Percentiles rank a stretch among this genome's conserved stretches.
Evolutionary conservation across 1,284 basidiomycete genomes (phyloP).

Genomic region (Leccinum solheimii): DNA sequence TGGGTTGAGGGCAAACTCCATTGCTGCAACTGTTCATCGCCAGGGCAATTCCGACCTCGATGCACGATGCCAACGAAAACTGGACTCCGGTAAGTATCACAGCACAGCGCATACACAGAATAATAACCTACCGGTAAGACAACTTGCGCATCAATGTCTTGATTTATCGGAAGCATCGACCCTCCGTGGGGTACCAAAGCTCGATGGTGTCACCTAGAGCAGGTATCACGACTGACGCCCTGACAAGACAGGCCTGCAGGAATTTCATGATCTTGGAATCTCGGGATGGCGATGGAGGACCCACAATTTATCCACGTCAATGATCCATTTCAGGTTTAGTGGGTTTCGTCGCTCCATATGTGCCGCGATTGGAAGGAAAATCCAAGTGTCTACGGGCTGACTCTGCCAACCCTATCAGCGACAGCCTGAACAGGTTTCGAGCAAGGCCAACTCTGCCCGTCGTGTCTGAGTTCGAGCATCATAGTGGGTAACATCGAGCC

Average conservation of each 20-base stretch:
- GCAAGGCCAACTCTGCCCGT: constrained; percentile 14
- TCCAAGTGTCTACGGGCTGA: background rate
- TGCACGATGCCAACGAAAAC: constrained; percentile 20
- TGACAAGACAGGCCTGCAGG: background rate
- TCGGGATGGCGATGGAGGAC: background rate
- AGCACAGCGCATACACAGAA: background rate
- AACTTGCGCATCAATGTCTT: constrained; percentile 19
- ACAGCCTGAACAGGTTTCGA: background rate
- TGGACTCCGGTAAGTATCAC: background rate
- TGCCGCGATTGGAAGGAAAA: background rate
- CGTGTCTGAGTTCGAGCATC: background rate
- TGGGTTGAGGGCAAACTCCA: constrained; percentile 13
- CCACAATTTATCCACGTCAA: background rate
- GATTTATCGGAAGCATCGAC: constrained; percentile 13
- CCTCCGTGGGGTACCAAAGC: constrained; percentile 25
- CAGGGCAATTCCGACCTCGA: constrained; percentile 23
- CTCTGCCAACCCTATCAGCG: background rate
- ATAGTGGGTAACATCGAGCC: background rate
- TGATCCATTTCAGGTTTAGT: background rate
- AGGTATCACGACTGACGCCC: constrained; percentile 2
- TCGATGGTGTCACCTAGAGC: constrained; percentile 22
- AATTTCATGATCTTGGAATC: constrained; percentile 6
- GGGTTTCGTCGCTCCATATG: background rate
- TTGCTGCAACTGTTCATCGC: constrained; percentile 17
- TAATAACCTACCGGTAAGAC: constrained; percentile 12